Base-by-base conservation (phyloP, 257 asterid species). In the Thymus quinquecostatus region DNA sequence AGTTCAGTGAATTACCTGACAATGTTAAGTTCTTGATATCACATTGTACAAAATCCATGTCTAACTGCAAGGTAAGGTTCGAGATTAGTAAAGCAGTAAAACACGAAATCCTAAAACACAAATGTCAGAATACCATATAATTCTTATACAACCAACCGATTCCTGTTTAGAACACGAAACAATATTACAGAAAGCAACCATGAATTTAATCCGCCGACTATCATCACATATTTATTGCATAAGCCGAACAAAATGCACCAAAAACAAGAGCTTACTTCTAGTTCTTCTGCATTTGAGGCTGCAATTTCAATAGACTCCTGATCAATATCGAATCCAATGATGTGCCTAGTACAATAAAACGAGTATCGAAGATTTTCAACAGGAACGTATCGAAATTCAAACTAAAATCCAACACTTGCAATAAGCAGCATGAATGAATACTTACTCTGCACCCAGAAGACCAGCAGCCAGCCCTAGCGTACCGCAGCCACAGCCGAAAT, bases 401-500 rank as follows among this genome's bases (percentile, higher is more conserved):
- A 64, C 8, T 6, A 9, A n/a, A 29, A 55, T 0, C 55, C 21
- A 61, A 60, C 32, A 30, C 8, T 51, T 59, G 32, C 53, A 36
- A 68, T 34, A 36, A 58, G 4, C 27, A 56, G 10, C 56, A 4
- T 10, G 44, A 53, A 4, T 10, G 44, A 53, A 69, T 55, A 85
- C 86, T 78, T 47, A 93, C 98, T 86, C 85, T 44, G 99, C 97
- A 64, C 89, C 97, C 84, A 94, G 80, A 71, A 94, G 96, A 64
- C 78, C 93, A 79, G 99, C 97, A 68, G 95, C 98, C 76, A 94
- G 80, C 74, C 99, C 97, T 34, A 91, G 84, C 13, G 99, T 89
- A 77, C 99, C 98, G 64, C 95, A 92, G 12, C 99, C 99, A 79
- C 99, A 91, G 51, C 99, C 99, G 78, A 94, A 91, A 87, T 94